Evolutionary conservation across 2,329 filamentous ascomycete genomes (phyloP), one percentile per base, ranked within the genome.

Genomic region (Plectosphaerella sp.): DNA sequence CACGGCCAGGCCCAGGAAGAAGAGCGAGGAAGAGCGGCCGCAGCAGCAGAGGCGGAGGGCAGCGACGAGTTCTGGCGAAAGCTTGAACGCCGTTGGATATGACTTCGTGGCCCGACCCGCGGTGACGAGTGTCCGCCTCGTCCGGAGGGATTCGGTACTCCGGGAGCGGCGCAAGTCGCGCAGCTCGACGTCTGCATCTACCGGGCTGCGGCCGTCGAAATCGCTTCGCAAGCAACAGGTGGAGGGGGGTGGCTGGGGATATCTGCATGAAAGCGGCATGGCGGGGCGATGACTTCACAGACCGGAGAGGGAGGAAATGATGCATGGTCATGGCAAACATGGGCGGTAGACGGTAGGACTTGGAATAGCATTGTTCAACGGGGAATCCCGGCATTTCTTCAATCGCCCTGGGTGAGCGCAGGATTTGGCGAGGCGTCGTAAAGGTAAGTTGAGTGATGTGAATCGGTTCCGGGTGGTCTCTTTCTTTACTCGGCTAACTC

Each of bases 61-160:
- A 7, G 28, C 18, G 15, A 20, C 18, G 28, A n/a, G 15, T 25
- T 24, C 35, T 16, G 16, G 28, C 36, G 35, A n/a, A 25, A 15
- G 20, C 33, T 12, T 16, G n/a, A 16, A 43, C n/a, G 35, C n/a
- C 24, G 41, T 24, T 8, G 15, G 12, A 45, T 7, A 45, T 14
- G 18, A 22, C 8, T 8, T 16, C 12, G 18, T 12, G 37, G 15
- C 10, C 11, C 41, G 8, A 8, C 41, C 41, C 6, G 16, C 7
- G 22, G 48, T 49, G 45, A 57, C 56, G 14, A 58, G 56, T 33
- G 52, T 58, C 9, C 50, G 54, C 39, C 52, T 58, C 47, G 54
- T 58, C 15, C 52, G 49, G 37, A 52, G 52, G 12, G 50, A 54
- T 28, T 45, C 56, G 22, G 52, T 48, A 15, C 52, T 56, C 42